phyloP scores from a whole-genome alignment of 805 yeast species.

The Myxozyma mucilagina region DNA sequence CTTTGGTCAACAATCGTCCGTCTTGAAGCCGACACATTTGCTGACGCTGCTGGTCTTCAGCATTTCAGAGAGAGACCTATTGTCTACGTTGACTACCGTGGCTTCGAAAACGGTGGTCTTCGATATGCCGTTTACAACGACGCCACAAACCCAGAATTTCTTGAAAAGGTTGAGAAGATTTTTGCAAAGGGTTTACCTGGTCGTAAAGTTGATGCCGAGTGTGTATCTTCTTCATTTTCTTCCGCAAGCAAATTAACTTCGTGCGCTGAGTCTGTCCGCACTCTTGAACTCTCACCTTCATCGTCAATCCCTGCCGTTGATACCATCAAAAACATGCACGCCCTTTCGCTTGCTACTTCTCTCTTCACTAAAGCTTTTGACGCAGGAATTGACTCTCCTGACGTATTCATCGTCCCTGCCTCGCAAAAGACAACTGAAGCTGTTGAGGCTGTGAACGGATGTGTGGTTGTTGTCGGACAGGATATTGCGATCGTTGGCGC shows the following conservation, averaged over 20 bases:
- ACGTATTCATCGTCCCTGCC: slow-evolving; percentile 16
- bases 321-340: slow-evolving; percentile 16
- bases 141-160: slow-evolving; percentile 2
- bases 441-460: slow-evolving; percentile 19
- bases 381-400: slow-evolving; percentile 28
- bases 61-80: slow-evolving; percentile 28
- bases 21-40: slow-evolving; percentile 9
- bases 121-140: slow-evolving; percentile 19
- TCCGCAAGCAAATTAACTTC: slow-evolving; percentile 14
- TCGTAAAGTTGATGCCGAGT: slow-evolving; percentile 7
- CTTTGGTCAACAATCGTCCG: slow-evolving; percentile 31
- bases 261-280: slow-evolving; percentile 9
- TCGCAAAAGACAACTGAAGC: background rate
- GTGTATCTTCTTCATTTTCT: slow-evolving; percentile 3
- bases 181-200: slow-evolving; percentile 2
- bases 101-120: slow-evolving; percentile 24
- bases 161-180: background rate
- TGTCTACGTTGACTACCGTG: slow-evolving; percentile 28
- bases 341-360: slow-evolving; percentile 10
- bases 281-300: slow-evolving; percentile 12
- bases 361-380: slow-evolving; percentile 13
- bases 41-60: slow-evolving; percentile 8
- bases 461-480: slow-evolving; percentile 5
- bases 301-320: slow-evolving; percentile 15
- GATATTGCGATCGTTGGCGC: slow-evolving; percentile 17